phyloP scores from a whole-genome alignment of 2,329 filamentous ascomycete species.

The Alternaria consortialis region DNA sequence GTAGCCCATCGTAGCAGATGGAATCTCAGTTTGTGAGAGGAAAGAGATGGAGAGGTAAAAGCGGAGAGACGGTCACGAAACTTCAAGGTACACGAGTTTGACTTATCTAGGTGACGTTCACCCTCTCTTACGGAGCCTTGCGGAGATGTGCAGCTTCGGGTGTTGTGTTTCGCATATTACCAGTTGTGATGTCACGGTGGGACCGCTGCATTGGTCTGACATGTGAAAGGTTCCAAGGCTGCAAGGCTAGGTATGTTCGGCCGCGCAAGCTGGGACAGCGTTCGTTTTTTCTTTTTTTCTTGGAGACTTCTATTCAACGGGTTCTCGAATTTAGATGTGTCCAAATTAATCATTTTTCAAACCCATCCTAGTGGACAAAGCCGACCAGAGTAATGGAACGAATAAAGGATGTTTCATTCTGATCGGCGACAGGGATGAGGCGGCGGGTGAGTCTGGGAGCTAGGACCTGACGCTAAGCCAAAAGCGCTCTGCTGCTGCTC shows the following conservation, averaged over 20 bases:
- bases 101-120: not conserved
- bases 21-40: not conserved
- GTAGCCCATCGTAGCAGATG: slow-evolving; percentile 29
- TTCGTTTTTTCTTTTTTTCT: not conserved
- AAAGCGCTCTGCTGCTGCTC: slow-evolving; percentile 14
- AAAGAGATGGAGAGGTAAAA: not conserved
- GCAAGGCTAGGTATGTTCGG: not conserved
- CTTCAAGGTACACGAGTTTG: not conserved
- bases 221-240: slow-evolving; percentile 29
- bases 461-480: slow-evolving; percentile 15
- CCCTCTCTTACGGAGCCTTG: not conserved
- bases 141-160: slow-evolving; percentile 21
- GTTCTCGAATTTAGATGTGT: not conserved
- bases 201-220: slow-evolving; percentile 15
- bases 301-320: not conserved
- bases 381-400: not conserved
- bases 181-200: slow-evolving; percentile 35
- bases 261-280: not conserved
- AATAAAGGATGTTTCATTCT: not conserved
- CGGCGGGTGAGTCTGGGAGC: slow-evolving; percentile 15
- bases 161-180: slow-evolving; percentile 21
- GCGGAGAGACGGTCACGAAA: not conserved
- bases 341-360: not conserved
- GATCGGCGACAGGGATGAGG: slow-evolving; percentile 18
- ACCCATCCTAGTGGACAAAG: not conserved